Evolutionary conservation across 495 filamentous ascomycete species (phyloP), one percentile per base, ranked within the genome.

Genomic region (Polyplosphaeria fusca): DNA sequence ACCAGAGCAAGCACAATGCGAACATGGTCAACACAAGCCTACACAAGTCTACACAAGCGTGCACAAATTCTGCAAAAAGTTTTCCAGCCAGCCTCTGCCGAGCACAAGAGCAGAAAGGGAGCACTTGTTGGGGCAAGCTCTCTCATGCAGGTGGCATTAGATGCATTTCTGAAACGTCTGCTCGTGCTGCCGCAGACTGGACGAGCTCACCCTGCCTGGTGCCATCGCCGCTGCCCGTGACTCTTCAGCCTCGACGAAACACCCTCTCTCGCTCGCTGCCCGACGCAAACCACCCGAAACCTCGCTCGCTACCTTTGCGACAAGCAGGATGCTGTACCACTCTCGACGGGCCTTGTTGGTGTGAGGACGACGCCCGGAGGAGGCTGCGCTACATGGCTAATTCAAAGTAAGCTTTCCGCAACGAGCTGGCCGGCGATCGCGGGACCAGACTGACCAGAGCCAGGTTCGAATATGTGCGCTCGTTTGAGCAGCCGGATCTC

Each of bases 391-490:
- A 55, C 50, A 85, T 85, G 82, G 82, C 83, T 26, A 86, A 85
- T 64, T 86, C 83, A 55, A 86, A 79, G 81, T 83, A 74, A 50
- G 54, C 47, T 43, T 52, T 27, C 44, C 40, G n/a, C 24, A 22
- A n/a, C 28, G 5, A 60, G 39, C 9, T 18, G 9, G 5, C 12
- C n/a, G 3, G 16, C 27, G 20, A 48, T 9, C 7, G 30, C 30
- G 30, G 22, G 18, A 27, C 32, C 44, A 35, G 38, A 37, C 64
- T 74, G 70, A 72, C 49, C 43, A 18, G 20, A 24, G 43, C 38
- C 76, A 86, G 90, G 68, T 98, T 86, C 69, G 93, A 95, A 75
- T 96, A 97, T 69, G 93, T 96, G 59, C 87, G 87, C 65, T 69
- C 76, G 27, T 96, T 96, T 65, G 93, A 98, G 77, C 87, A 86